Base-by-base conservation (phyloP, 192 early-diverging fungal species). In the Coemansia sp. region DNA sequence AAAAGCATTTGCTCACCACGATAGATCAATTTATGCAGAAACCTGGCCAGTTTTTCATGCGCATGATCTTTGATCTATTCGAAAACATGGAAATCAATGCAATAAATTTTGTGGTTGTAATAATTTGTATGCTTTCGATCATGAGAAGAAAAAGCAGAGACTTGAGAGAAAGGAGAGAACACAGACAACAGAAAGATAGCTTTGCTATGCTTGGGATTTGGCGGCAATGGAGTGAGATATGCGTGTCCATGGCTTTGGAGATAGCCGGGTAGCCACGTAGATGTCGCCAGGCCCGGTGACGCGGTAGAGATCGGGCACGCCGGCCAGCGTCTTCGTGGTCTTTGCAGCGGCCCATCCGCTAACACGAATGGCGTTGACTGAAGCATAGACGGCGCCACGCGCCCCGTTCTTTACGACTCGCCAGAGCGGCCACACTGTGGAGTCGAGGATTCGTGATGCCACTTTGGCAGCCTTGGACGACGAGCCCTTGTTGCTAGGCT, bases 281-380 rank as follows among this genome's bases (percentile, higher is more conserved):
- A 80, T 75, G 25, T 80, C 68, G 53, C 78, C 78, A 12, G 78
- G 78, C 0, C 78, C 78, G 1, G 66, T 60, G 33, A 74, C 67
- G 33, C 78, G 78, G 53, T 75, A 80, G 34, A 80, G 78, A 49
- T 80, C 78, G 4, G 78, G 78, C 16, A 80, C 78, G 39, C 78
- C 78, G 2, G 78, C 78, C 37, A 80, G 46, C 3, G 72, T 71
- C 51, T 66, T 64, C 1, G 65, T 62, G 31, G 78, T 60, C 57
- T 71, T 71, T 26, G 66, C 62, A 0, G 59, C 68, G 3, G 72
- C 66, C 78, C 78, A 80, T 9, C 58, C 69, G 39, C 61, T 34
- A 20, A 58, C 34, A 7, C 68, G 66, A 33, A 63, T 48, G 6
- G 57, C 68, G 34, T 69, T 68, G 4, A 59, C 66, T 12, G 72